Evolutionary conservation across 805 yeast species (phyloP).

Genomic region (Teunomyces atbi): DNA sequence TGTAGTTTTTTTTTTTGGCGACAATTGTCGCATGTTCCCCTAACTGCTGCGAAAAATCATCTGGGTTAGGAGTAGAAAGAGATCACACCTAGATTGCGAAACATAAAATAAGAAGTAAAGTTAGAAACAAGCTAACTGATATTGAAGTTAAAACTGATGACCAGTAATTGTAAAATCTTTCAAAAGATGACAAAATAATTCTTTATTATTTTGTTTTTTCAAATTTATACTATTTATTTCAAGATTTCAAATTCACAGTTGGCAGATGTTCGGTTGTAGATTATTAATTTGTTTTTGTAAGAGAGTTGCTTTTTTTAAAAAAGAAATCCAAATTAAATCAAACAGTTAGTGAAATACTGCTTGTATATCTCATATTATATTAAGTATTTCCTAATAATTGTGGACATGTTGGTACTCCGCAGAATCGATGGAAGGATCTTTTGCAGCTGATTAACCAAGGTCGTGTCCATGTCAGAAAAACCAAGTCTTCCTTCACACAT

Average conservation of each 20-base stretch:
- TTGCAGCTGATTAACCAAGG: not conserved
- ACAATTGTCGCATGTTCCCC: slow-evolving; percentile 2
- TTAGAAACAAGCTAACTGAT: no score
- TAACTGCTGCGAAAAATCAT: slow-evolving; percentile 1
- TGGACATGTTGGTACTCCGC: not conserved
- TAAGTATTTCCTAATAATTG: not conserved
- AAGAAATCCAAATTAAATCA: no score
- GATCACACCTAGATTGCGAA: not conserved
- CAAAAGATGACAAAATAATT: no score
- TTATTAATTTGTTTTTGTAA: no score
- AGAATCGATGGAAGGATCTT: not conserved
- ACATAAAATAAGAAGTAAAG: not conserved
- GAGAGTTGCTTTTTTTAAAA: no score
- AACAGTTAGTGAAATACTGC: not conserved
- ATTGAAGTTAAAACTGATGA: no score
- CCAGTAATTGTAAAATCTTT: no score
- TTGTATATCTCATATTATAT: not conserved
- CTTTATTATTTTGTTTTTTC: no score
- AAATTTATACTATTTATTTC: no score
- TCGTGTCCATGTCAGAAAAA: not conserved
- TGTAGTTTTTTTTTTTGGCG: slow-evolving; percentile 1
- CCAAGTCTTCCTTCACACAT: slow-evolving; percentile 1
- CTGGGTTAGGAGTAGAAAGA: not conserved
- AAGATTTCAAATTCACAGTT: no score
- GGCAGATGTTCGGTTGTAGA: no score